Evolutionary conservation across 352 stramenopile species (phyloP).

Genomic region (Elongisporangium senticosum): DNA sequence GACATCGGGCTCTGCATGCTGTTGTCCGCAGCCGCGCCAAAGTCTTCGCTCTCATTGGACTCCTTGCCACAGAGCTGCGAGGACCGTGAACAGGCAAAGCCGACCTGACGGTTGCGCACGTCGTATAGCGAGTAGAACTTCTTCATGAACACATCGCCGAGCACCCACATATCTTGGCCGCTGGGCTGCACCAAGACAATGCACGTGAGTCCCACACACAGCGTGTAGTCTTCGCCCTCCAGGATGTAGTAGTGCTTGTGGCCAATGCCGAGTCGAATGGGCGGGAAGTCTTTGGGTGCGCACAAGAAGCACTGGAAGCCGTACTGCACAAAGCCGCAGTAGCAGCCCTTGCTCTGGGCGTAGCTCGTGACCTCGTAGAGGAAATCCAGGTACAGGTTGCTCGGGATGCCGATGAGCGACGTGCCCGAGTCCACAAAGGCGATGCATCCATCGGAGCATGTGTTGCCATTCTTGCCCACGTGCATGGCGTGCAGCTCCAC

Average conservation of each 20-base stretch:
- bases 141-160: constrained; percentile 96
- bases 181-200: constrained; percentile 73
- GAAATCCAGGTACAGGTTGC: constrained; percentile 66
- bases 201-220: constrained; percentile 74
- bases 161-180: constrained; percentile 92
- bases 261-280: constrained; percentile 56
- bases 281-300: constrained; percentile 53
- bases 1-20: constrained; percentile 7
- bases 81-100: constrained; percentile 63
- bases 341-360: constrained; percentile 59
- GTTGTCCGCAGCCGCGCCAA: not conserved
- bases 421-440: constrained; percentile 97
- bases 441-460: constrained; percentile 53
- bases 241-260: constrained; percentile 62
- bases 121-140: constrained; percentile 95
- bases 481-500: constrained; percentile 62
- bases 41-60: constrained; percentile 1
- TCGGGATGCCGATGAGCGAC: constrained; percentile 93
- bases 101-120: constrained; percentile 78
- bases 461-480: constrained; percentile 38
- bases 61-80: constrained; percentile 51
- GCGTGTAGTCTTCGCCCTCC: constrained; percentile 63
- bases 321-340: constrained; percentile 75
- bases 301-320: constrained; percentile 82
- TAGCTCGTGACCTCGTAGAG: constrained; percentile 61